A percentile compares a stretch with the other conserved stretches of the same genome.
Conservation (phyloP, 2,329 filamentous ascomycete species). For the Epichloe coenophiala region DNA sequence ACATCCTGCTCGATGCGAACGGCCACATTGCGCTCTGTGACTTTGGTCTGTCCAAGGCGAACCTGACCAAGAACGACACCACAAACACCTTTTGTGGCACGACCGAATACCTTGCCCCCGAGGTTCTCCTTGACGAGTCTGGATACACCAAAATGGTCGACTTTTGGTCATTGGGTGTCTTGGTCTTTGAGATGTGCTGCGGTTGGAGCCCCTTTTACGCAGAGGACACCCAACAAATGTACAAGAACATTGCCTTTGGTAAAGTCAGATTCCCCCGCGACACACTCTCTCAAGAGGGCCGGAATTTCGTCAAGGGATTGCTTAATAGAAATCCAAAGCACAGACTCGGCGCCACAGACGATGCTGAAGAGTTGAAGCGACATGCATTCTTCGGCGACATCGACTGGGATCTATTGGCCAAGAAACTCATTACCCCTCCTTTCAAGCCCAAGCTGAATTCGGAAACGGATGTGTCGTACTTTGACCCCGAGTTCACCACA, state of each 20-base stretch:
- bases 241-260: constrained; percentile 99
- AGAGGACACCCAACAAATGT: constrained; percentile 99
- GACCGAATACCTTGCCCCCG: constrained; percentile 91
- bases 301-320: constrained; percentile 95
- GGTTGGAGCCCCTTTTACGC: constrained; percentile 99
- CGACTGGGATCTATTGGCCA: constrained; percentile 76
- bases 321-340: constrained; percentile 96
- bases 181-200: constrained; percentile 99
- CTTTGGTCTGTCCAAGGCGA: constrained; percentile 94
- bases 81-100: constrained; percentile 99
- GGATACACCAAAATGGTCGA: constrained; percentile 99
- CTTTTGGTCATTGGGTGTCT: constrained; percentile 94
- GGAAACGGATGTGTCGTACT: constrained; percentile 93
- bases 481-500: constrained; percentile 96
- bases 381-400: constrained; percentile 93
- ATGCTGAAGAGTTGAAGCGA: constrained; percentile 86
- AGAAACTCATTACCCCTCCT: constrained; percentile 86
- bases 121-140: constrained; percentile 88
- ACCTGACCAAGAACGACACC: constrained; percentile 90
- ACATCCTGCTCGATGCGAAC: constrained; percentile 91
- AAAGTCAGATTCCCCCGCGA: constrained; percentile 91
- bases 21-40: constrained; percentile 96
- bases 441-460: constrained; percentile 97
- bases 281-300: constrained; percentile 82
- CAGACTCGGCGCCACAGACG: constrained; percentile 75